Evolutionary conservation across 495 filamentous ascomycete species (phyloP), one percentile per base, ranked within the genome.

Genomic region (Neurospora africana): DNA sequence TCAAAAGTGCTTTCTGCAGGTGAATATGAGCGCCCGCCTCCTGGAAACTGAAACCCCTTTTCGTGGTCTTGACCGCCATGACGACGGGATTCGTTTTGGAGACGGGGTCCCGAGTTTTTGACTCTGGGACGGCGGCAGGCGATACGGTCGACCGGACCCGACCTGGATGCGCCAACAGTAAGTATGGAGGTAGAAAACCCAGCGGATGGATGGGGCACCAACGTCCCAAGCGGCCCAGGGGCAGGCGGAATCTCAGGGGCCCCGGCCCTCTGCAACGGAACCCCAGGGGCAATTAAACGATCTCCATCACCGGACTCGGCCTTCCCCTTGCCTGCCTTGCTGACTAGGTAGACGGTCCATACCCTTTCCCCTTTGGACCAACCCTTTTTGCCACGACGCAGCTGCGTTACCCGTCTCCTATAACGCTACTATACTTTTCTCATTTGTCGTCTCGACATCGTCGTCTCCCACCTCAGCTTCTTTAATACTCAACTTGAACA

Each of bases 211-310:
- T 65, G 27, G 53, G 53, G 27, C 53, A 15, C 53, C 53, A 65
- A 65, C 53, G 53, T 33, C 53, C 27, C 53, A 61, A 61, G 53
- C 53, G 53, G 47, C 53, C 53, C 53, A 65, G 53, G 53, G 53
- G 53, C 27, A 33, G 53, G 15, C 53, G 27, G 47, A 53, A 58
- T 58, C 47, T 58, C 47, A 58, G 47, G 6, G 53, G 27, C 27
- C 53, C 53, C 53, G 53, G 53, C 23, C 23, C 13, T 61, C 23
- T 61, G 27, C 53, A 61, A 61, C 53, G 27, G 53, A 61, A 61
- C 53, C 53, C 53, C 53, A n/a, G n/a, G n/a, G n/a, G n/a, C n/a
- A 72, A 72, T 70, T 72, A 69, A 69, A 72, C 71, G 27, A 65
- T 65, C 53, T 33, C 53, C 53, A 65, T 65, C 53, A 61, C 53